Percentiles rank a stretch among this genome's conserved stretches.
Conservation (phyloP, 441 rosid genomes). For the Populus trichocarpa region DNA sequence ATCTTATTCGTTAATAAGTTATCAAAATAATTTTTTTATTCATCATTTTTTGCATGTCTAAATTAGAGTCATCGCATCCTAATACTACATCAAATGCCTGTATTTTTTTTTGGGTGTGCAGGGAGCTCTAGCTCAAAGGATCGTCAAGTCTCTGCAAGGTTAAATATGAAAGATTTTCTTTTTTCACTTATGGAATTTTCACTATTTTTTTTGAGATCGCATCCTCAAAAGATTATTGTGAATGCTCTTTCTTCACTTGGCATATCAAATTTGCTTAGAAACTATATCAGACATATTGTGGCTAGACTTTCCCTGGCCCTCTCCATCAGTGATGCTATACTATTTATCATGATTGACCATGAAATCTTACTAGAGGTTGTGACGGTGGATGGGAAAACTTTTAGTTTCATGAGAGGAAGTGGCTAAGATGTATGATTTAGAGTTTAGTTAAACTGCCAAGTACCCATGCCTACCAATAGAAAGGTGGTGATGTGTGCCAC, state of each 20-base stretch:
- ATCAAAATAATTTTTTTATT: neutral
- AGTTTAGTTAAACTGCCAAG: too few species aligned
- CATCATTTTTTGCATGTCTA: neutral
- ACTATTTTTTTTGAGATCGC: too few species aligned
- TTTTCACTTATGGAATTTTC: neutral
- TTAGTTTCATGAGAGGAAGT: too few species aligned
- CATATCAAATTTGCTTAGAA: neutral
- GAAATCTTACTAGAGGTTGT: too few species aligned
- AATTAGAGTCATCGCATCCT: neutral
- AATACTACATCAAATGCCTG: neutral
- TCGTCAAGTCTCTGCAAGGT: slow-evolving; percentile 53
- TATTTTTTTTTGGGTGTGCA: slow-evolving; percentile 32
- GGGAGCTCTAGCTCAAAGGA: slow-evolving; percentile 43
- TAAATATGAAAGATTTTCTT: slow-evolving; percentile 14
- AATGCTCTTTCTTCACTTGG: neutral
- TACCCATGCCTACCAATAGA: too few species aligned
- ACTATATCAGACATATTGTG: too few species aligned
- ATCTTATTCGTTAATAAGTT: neutral
- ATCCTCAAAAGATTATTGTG: neutral
- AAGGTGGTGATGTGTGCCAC: too few species aligned
- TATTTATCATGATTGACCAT: too few species aligned
- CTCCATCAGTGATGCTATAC: too few species aligned
- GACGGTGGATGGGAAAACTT: too few species aligned
- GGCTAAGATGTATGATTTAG: too few species aligned
- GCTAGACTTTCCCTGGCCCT: too few species aligned